phyloP scores from a whole-genome alignment of 148 eudicot genomes.

The Spergularia marina region DNA sequence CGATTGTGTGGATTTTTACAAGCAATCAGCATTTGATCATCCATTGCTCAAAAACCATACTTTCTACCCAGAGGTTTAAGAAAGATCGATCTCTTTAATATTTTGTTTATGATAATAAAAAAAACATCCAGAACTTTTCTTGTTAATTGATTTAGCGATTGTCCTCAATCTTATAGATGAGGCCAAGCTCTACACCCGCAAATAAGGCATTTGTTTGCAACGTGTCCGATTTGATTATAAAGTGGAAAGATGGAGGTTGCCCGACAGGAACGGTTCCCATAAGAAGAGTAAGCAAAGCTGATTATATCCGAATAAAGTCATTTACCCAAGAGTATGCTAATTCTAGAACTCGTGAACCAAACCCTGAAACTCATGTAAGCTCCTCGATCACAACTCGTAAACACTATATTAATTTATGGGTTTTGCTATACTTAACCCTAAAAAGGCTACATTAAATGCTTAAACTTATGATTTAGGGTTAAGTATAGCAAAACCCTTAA shows the following conservation, averaged over 20 bases:
- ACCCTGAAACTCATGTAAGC: conserved; percentile 11
- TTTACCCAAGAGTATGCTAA: conserved; percentile 7
- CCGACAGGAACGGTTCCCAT: conserved; percentile 27
- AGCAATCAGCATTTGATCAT: conserved; percentile 24
- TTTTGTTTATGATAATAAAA: too few relatives aligned
- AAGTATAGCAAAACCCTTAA: too few relatives aligned
- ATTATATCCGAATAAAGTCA: not conserved
- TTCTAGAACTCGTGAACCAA: not conserved
- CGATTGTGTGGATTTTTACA: conserved; percentile 22
- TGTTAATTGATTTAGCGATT: too few relatives aligned
- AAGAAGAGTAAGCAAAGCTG: conserved; percentile 12
- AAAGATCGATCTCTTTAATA: not conserved
- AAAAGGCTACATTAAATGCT: too few relatives aligned
- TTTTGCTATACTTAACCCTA: too few relatives aligned
- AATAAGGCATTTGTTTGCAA: not conserved
- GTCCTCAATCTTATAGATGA: conserved; percentile 12
- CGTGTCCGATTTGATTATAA: not conserved
- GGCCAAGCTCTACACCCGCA: not conserved
- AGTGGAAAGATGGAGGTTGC: conserved; percentile 20
- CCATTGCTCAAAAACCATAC: conserved; percentile 14
- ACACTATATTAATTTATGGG: too few relatives aligned
- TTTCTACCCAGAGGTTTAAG: conserved; percentile 14
- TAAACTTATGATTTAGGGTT: too few relatives aligned
- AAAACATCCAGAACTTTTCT: too few relatives aligned
- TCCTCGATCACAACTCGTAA: not conserved